These are phyloP conservation scores for Chlamydomonas sp. DNA, from an alignment of 139 green algal species.

Conservation along the genomic window DNA sequence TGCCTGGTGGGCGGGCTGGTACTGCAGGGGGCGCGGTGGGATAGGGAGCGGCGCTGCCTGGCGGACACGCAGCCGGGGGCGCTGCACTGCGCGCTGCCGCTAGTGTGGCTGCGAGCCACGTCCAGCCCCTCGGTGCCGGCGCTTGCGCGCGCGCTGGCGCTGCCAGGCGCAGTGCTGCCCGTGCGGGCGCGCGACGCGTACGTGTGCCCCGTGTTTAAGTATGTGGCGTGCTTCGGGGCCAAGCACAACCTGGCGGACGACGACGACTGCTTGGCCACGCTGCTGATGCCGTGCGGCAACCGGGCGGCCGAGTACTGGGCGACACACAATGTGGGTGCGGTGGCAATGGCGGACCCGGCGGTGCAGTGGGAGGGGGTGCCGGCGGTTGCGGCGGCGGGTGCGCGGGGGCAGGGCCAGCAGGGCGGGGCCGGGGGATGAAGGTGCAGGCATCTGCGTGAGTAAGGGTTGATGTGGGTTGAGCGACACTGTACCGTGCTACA, in stretches of 20 bases:
- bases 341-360: constrained; percentile 12
- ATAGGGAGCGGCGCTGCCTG: constrained; percentile 2
- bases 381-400: no score
- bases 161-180: constrained; percentile 5
- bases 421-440: no score
- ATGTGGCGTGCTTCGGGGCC: constrained; percentile 8
- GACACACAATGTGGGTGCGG: background rate
- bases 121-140: constrained; percentile 14
- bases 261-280: constrained; percentile 48
- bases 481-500: no score
- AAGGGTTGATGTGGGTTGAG: no score
- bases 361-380: background rate
- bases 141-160: constrained; percentile 24
- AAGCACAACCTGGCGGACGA: constrained; percentile 16
- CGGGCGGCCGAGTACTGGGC: constrained; percentile 33
- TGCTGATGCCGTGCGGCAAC: constrained; percentile 38
- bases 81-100: constrained; percentile 47
- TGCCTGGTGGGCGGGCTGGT: constrained; percentile 38
- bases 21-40: constrained; percentile 41
- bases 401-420: no score
- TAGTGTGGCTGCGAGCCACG: constrained; percentile 49
- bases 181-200: constrained; percentile 18
- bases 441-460: no score
- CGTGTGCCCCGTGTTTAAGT: constrained; percentile 50
- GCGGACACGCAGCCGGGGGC: constrained; percentile 15